Conservation (phyloP, 768 basidiomycete species). For the Naganishia onofrii region DNA sequence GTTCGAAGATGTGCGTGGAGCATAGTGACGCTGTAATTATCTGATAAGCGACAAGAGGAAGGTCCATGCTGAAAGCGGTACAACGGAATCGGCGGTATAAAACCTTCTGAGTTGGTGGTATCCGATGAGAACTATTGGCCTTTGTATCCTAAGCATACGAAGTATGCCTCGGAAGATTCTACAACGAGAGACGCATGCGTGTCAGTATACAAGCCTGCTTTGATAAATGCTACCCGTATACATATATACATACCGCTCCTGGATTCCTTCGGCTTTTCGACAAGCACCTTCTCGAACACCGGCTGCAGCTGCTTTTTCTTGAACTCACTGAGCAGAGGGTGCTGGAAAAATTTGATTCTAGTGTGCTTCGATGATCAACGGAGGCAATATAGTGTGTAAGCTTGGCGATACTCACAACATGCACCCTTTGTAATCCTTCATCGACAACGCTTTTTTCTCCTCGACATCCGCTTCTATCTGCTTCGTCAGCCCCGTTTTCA, state of each 20-base stretch:
- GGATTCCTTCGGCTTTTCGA: conserved; percentile 78
- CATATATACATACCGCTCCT: conserved; percentile 55
- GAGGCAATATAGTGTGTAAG: neutral
- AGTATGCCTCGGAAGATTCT: conserved; percentile 81
- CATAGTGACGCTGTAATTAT: no score
- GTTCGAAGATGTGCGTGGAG: no score
- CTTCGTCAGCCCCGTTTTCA: conserved; percentile 3
- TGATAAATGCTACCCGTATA: neutral
- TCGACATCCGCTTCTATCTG: neutral
- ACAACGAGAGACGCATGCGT: neutral
- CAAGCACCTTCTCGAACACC: conserved; percentile 66
- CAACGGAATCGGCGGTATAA: neutral
- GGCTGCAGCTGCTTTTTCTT: conserved; percentile 61
- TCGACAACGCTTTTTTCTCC: conserved; percentile 2
- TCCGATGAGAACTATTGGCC: conserved; percentile 24
- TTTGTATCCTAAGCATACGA: conserved; percentile 70
- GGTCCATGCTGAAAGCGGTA: no score
- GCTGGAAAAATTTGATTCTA: conserved; percentile 81
- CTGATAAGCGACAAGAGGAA: no score
- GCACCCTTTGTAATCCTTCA: conserved; percentile 21
- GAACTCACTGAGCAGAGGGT: conserved; percentile 70
- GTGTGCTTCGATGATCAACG: neutral
- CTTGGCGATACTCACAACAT: conserved; percentile 11
- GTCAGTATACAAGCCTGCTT: neutral
- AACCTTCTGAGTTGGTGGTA: neutral